These are phyloP conservation scores for Arabidopsis suecica DNA, from an alignment of 345 rosid genomes.

Conservation along the genomic window DNA sequence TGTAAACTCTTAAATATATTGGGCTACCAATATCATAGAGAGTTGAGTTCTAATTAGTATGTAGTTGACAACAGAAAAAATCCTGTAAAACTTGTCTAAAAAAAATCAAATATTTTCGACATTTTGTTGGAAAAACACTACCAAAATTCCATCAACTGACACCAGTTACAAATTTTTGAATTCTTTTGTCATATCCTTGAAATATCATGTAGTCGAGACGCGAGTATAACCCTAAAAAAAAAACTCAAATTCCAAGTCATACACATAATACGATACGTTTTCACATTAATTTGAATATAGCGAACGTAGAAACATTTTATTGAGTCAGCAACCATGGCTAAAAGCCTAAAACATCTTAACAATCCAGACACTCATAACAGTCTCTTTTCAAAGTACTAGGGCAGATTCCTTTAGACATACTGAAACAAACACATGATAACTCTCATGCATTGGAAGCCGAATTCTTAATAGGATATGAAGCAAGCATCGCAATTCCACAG, in stretches of 20 bases:
- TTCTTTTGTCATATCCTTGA: too few species aligned
- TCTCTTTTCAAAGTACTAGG: background rate
- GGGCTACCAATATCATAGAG: too few species aligned
- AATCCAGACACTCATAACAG: background rate
- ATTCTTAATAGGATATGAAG: constrained; percentile 81
- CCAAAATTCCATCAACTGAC: too few species aligned
- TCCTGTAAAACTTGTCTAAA: too few species aligned
- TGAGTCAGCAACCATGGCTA: background rate
- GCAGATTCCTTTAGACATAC: background rate
- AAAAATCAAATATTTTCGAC: too few species aligned
- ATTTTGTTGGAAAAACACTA: too few species aligned
- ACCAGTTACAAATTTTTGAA: too few species aligned
- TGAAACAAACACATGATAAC: background rate
- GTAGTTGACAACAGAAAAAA: too few species aligned
- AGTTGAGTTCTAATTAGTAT: too few species aligned
- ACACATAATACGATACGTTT: background rate
- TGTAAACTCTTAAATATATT: too few species aligned
- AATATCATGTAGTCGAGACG: too few species aligned
- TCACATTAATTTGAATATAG: background rate
- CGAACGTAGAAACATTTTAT: background rate
- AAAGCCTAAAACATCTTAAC: background rate
- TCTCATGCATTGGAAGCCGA: constrained; percentile 15
- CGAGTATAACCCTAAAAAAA: background rate
- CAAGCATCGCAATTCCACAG: constrained; percentile 80
- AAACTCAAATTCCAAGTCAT: background rate